These are phyloP conservation scores for Cokeromyces recurvatus DNA, from an alignment of 371 early-diverging fungal genomes.

Conservation along the genomic window DNA sequence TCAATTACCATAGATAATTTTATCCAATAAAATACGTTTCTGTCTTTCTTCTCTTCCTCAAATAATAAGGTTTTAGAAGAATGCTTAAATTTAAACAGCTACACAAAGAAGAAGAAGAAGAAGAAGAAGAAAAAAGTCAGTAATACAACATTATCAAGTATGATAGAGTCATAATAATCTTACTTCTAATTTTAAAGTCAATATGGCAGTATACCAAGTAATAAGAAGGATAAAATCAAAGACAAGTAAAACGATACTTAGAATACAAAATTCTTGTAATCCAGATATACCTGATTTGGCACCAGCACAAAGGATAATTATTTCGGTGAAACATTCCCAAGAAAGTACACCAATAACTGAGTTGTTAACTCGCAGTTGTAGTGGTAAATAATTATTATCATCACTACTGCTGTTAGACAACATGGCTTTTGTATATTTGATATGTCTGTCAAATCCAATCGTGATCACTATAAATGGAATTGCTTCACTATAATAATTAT, in stretches of 20 bases:
- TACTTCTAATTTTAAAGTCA: conserved; percentile 85
- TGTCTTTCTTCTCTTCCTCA: too few species aligned
- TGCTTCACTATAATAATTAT: conserved; percentile 66
- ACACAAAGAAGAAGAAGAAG: conserved; percentile 1
- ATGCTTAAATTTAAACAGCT: too few species aligned
- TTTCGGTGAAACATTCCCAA: conserved; percentile 77
- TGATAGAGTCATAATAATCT: too few species aligned
- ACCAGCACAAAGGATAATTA: conserved; percentile 68
- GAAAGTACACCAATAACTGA: conserved; percentile 17
- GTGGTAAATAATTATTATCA: neutral
- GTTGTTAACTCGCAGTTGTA: conserved; percentile 29
- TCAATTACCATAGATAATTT: too few species aligned
- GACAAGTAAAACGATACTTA: conserved; percentile 70
- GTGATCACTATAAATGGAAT: conserved; percentile 87
- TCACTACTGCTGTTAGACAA: too few species aligned
- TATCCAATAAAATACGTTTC: too few species aligned
- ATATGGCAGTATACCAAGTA: conserved; percentile 76
- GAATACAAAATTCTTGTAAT: conserved; percentile 71
- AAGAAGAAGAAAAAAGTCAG: too few species aligned
- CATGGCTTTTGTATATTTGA: conserved; percentile 74
- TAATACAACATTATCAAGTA: too few species aligned
- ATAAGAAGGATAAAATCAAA: conserved; percentile 80
- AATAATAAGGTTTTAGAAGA: too few species aligned
- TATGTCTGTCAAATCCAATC: conserved; percentile 86
- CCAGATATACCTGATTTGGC: conserved; percentile 70